Evolutionary conservation across 1,284 basidiomycete genomes (phyloP).

Genomic region (Trichosporon faecale): DNA sequence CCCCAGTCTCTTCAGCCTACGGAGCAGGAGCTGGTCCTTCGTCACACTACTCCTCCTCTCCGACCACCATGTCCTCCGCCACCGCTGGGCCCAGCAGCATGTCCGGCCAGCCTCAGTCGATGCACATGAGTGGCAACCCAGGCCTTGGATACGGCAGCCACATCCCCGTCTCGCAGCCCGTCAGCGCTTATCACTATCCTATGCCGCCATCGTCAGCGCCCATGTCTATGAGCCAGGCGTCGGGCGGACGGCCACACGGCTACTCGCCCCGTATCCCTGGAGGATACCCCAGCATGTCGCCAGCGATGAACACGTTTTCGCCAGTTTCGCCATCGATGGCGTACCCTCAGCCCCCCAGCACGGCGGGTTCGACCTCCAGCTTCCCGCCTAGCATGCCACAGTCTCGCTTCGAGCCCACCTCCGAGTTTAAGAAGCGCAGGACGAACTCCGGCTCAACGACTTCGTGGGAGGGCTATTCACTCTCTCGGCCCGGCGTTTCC

Average conservation of each 20-base stretch:
- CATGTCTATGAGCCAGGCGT: conserved; percentile 20
- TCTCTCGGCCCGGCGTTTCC: conserved; percentile 1
- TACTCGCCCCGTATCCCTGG: conserved; percentile 25
- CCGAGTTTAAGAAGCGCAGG: conserved; percentile 17
- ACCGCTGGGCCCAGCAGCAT: background rate
- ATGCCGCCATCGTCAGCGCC: conserved; percentile 20
- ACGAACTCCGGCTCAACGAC: conserved; percentile 17
- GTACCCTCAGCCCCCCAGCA: conserved; percentile 13
- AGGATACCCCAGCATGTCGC: conserved; percentile 22
- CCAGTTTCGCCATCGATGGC: conserved; percentile 24
- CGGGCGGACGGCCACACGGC: conserved; percentile 17
- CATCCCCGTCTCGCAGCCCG: conserved; percentile 17
- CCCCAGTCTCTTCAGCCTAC: conserved; percentile 25
- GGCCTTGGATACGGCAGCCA: conserved; percentile 24
- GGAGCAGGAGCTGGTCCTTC: conserved; percentile 7
- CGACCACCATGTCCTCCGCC: background rate
- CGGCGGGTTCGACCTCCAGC: conserved; percentile 12
- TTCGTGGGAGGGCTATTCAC: conserved; percentile 18
- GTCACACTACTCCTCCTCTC: background rate
- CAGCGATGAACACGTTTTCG: conserved; percentile 21
- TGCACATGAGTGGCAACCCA: conserved; percentile 18
- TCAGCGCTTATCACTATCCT: conserved; percentile 24
- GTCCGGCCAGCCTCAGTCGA: background rate
- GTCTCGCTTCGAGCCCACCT: background rate
- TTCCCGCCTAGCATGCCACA: conserved; percentile 21